Evolutionary conservation across 2,329 filamentous ascomycete species (phyloP).

Genomic region (Monosporascus sp.): DNA sequence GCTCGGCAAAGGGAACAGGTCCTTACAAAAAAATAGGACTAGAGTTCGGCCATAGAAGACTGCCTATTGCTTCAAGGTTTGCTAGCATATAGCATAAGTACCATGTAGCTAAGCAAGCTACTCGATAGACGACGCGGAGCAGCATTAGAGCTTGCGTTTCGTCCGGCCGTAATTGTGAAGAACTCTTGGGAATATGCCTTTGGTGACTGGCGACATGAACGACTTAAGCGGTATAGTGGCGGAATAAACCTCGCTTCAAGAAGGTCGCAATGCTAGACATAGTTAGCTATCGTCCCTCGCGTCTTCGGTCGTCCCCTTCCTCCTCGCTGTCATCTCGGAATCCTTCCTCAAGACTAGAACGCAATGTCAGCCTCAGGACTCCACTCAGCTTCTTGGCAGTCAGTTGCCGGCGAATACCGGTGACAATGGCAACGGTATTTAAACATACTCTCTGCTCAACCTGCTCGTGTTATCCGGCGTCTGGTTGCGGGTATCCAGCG

Average conservation of each 20-base stretch:
- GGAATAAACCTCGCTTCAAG: too few relatives aligned
- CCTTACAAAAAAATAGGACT: too few relatives aligned
- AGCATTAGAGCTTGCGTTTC: not conserved
- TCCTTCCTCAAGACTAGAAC: constrained; percentile 57
- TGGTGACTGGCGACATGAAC: not conserved
- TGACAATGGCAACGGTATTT: not conserved
- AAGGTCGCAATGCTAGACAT: constrained; percentile 2
- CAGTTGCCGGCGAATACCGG: too few relatives aligned
- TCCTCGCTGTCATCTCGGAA: constrained; percentile 71
- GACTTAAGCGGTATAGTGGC: too few relatives aligned
- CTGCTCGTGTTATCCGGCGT: constrained; percentile 49
- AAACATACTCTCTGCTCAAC: constrained; percentile 65
- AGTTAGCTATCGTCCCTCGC: constrained; percentile 10
- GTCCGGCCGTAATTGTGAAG: too few relatives aligned
- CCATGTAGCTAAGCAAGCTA: not conserved
- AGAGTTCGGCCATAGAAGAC: too few relatives aligned
- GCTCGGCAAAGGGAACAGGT: too few relatives aligned
- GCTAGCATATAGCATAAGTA: constrained; percentile 1
- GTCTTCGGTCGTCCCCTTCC: constrained; percentile 30
- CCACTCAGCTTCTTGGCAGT: too few relatives aligned
- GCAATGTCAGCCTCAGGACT: constrained; percentile 12
- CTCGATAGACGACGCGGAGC: not conserved
- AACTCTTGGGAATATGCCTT: not conserved
- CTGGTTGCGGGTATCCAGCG: constrained; percentile 29
- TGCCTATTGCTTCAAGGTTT: constrained; percentile 3